Base-by-base conservation (phyloP, 768 basidiomycete genomes). In the Exsudoporus frostii region DNA sequence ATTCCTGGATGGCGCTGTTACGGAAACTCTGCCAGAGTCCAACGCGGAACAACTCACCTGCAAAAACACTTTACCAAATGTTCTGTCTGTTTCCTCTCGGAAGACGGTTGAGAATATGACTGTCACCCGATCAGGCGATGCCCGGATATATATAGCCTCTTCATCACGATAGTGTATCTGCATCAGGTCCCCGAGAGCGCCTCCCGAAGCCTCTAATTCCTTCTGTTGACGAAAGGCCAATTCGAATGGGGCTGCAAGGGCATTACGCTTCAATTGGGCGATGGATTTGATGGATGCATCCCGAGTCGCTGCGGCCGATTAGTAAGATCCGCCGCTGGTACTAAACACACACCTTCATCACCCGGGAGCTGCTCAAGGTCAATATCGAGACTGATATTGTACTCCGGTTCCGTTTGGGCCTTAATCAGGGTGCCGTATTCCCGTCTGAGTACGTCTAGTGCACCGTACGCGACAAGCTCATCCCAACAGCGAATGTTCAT, bases 401-500 rank as follows among this genome's bases (percentile, higher is more conserved):
- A 98, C 49, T 96, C 93, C 4, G 84, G 79, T 68, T 99, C 95
- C 1, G 86, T 77, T 58, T 86, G 77, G 22, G 76, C 70, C 53
- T 79, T 74, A 45, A 98, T 69, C 60, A 88, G 74, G 4, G 79
- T 64, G 6, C 90, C 92, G 67, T 98, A 98, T 71, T 96, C 92
- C 41, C 89, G 79, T 64, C 78, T 72, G 51, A 99, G 73, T 33
- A 96, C 73, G 46, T 91, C 84, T 30, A 85, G 63, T 1, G 91
- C 97, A 41, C 96, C 97, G 64, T 91, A 96, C 48, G 80, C 76
- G 11, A 86, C 86, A 41, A 99, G 83, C 68, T 98, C 93, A 55
- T 88, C 83, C 96, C 96, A 99, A 75, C 96, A 99, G 45, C 91
- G 87, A 53, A 98, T 94, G 70, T 87, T 86, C 93, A 99, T 98